phyloP scores from a whole-genome alignment of 257 asterid genomes.

The Asclepias syriaca region DNA sequence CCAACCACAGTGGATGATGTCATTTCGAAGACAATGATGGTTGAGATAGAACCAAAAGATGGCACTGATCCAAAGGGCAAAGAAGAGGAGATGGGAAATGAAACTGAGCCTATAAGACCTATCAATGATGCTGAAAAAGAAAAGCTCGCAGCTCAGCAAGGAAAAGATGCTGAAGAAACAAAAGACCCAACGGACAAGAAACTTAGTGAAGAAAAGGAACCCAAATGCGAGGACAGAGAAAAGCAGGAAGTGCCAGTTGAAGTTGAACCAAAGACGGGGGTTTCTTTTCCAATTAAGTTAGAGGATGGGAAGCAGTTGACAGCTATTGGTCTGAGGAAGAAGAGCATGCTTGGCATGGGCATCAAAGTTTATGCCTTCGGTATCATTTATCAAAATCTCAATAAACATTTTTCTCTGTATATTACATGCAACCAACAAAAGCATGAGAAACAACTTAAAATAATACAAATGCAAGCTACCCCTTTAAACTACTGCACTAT shows the following conservation, averaged over 20 bases:
- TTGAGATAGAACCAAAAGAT: conserved; percentile 43
- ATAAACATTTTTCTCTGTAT: not conserved
- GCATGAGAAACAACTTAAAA: not conserved
- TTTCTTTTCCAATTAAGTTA: conserved; percentile 53
- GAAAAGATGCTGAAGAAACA: conserved; percentile 18
- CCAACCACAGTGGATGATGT: conserved; percentile 46
- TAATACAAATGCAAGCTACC: not conserved
- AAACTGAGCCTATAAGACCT: conserved; percentile 7
- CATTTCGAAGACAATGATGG: conserved; percentile 29
- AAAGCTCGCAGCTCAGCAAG: conserved; percentile 15
- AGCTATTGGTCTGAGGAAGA: conserved; percentile 68
- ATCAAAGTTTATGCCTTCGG: conserved; percentile 67
- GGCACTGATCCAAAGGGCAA: conserved; percentile 29
- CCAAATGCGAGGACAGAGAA: conserved; percentile 19
- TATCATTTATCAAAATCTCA: conserved; percentile 16
- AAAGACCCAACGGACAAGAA: conserved; percentile 26
- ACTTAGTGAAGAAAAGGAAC: conserved; percentile 17
- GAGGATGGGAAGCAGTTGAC: conserved; percentile 50
- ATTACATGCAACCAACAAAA: not conserved
- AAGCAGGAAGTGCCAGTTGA: conserved; percentile 50
- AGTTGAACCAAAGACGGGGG: conserved; percentile 55
- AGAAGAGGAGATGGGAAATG: conserved; percentile 16
- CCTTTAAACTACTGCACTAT: not conserved
- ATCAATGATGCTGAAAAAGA: conserved; percentile 22
- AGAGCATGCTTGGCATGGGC: conserved; percentile 67